Evolutionary conservation across 768 basidiomycete species (phyloP), one percentile per base, ranked within the genome.

Genomic region (Paxillus involutus): DNA sequence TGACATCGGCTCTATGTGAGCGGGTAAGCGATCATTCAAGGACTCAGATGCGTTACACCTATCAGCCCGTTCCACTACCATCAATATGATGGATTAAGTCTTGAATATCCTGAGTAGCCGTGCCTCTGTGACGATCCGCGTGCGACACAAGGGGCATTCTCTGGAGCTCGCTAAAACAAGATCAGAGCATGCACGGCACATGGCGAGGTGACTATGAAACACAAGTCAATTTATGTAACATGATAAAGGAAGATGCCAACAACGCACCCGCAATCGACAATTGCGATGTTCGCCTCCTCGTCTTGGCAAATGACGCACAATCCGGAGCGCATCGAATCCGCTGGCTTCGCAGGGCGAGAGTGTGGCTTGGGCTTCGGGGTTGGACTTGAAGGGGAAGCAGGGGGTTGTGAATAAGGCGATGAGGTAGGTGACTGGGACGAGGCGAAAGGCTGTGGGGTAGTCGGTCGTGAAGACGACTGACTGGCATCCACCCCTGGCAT

Each of bases 271-370:
- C 94, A 97, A 70, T 97, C 94, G 12, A 96, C 89, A 51, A 94
- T 85, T 2, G 93, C 94, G 53, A 97, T 90, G 59, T 89, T 94
- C 0, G 94, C 94, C 59, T 96, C 94, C 55, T 94, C 90, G 57
- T 97, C 94, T 65, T 95, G 94, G 64, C 94, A 97, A 10, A 97
- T 81, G 0, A 96, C 91, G 67, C 94, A 97, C 5, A 94, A 70
- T 2, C 94, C 93, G 9, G 81, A 80, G 21, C 86, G 80, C 57
- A 91, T 89, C 12, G 80, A 49, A 17, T 12, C 57, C 39, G 56
- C 29, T 17, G 50, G 48, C 26, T 53, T 62, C 33, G 49, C 51
- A 24, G 64, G 39, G 47, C 49, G 40, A 8, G 52, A 70, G 65
- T 62, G 75, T 69, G 32, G 71, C 69, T 53, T 73, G 67, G 75